A percentile compares a stretch with the other conserved stretches of the same genome.
phyloP scores from a whole-genome alignment of 768 basidiomycete genomes.

The Tricholoma matsutake region DNA sequence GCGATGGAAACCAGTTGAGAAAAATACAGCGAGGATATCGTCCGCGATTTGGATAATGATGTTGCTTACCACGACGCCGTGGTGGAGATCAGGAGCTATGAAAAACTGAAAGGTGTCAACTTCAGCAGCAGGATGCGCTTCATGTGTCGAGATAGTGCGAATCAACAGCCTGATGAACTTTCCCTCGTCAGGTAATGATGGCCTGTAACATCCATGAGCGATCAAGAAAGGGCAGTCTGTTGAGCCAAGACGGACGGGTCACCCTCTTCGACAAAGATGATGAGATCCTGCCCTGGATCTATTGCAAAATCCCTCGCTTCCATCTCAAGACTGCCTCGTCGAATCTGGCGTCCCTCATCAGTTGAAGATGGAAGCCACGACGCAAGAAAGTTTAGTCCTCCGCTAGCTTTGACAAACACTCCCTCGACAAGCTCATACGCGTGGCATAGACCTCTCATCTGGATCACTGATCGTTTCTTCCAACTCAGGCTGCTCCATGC shows the following conservation, averaged over 20 bases:
- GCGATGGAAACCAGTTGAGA: slow-evolving; percentile 25
- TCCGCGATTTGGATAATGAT: slow-evolving; percentile 50
- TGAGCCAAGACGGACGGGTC: slow-evolving; percentile 12
- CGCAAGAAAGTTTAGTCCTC: slow-evolving; percentile 16
- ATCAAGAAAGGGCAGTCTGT: background rate
- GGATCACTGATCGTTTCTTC: slow-evolving; percentile 9
- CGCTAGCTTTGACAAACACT: slow-evolving; percentile 45
- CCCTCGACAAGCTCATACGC: slow-evolving; percentile 65
- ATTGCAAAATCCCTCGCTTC: slow-evolving; percentile 55
- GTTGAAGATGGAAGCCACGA: slow-evolving; percentile 25
- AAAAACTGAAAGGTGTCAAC: slow-evolving; percentile 23
- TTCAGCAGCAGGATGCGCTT: slow-evolving; percentile 40
- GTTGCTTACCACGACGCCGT: slow-evolving; percentile 18
- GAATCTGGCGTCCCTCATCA: slow-evolving; percentile 13
- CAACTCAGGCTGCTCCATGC: slow-evolving; percentile 25
- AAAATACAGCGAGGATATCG: slow-evolving; percentile 50
- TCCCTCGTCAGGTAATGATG: slow-evolving; percentile 3
- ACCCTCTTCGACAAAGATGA: slow-evolving; percentile 31
- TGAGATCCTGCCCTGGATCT: slow-evolving; percentile 63
- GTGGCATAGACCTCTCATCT: slow-evolving; percentile 19
- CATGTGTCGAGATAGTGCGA: slow-evolving; percentile 41
- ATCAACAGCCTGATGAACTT: slow-evolving; percentile 32
- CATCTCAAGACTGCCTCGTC: slow-evolving; percentile 36
- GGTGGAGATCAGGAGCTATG: slow-evolving; percentile 20
- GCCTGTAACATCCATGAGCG: slow-evolving; percentile 2